These are phyloP conservation scores for Amanita polypyramis DNA, from an alignment of 768 basidiomycete species.

Conservation along the genomic window DNA sequence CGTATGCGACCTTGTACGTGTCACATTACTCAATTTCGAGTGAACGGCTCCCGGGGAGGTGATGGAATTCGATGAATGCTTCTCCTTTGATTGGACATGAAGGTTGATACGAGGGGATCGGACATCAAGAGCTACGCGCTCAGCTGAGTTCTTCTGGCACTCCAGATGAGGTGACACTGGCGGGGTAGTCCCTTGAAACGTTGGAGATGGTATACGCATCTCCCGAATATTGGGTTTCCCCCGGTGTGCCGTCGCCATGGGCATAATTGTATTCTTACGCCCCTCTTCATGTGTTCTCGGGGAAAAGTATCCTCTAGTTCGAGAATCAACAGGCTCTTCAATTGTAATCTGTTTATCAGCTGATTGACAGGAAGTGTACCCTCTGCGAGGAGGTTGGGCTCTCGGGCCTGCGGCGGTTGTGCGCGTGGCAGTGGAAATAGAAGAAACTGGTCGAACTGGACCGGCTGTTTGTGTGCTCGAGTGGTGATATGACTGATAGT, in stretches of 20 bases:
- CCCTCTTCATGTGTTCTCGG: neutral
- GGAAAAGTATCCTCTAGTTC: neutral
- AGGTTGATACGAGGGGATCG: neutral
- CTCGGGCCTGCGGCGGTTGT: conserved; percentile 16
- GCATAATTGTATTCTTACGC: neutral
- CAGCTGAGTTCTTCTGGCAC: neutral
- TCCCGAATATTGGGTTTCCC: neutral
- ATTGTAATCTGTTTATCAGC: neutral
- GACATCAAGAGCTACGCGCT: neutral
- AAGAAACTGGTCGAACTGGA: conserved; percentile 14
- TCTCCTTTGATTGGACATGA: neutral
- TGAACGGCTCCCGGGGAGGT: neutral
- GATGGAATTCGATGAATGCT: neutral
- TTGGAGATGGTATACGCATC: conserved; percentile 1
- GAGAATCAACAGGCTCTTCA: neutral
- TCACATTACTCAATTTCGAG: neutral
- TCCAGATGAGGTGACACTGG: neutral
- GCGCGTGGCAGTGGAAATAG: conserved; percentile 12
- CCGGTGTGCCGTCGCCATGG: neutral
- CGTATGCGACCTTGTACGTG: neutral
- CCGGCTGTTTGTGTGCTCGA: neutral
- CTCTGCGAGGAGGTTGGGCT: conserved; percentile 24
- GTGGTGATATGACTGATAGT: neutral
- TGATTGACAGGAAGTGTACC: conserved; percentile 23
- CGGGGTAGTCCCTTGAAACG: neutral